Conservation (phyloP, 768 basidiomycete genomes). For the Serendipita sp. region DNA sequence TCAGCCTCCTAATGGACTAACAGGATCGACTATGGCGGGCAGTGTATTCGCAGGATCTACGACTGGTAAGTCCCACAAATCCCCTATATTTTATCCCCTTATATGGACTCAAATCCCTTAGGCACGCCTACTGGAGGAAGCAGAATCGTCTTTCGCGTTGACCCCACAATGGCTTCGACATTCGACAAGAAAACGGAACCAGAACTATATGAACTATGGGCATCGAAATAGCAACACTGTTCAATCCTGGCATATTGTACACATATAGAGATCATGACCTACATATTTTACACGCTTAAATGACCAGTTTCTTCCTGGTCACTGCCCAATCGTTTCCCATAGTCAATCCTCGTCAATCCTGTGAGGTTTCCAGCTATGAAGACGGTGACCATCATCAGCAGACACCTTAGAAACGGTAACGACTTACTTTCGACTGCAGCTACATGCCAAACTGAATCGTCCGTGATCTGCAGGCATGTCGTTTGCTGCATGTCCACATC, state of each 20-base stretch:
- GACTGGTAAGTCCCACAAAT: background rate
- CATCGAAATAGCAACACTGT: conserved; percentile 21
- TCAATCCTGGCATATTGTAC: background rate
- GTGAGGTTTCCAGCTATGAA: background rate
- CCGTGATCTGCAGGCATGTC: conserved; percentile 1
- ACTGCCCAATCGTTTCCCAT: background rate
- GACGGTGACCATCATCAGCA: background rate
- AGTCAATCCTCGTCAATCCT: background rate
- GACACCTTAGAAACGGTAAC: background rate
- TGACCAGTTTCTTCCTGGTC: background rate
- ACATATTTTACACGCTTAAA: no score
- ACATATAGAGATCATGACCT: no score
- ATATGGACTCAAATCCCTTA: background rate
- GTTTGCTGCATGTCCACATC: background rate
- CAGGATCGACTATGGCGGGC: background rate
- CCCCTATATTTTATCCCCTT: no score
- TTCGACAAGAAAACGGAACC: conserved; percentile 56
- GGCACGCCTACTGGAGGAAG: conserved; percentile 16
- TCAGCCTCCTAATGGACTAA: background rate
- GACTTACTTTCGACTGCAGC: background rate
- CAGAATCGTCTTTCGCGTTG: conserved; percentile 39
- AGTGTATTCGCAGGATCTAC: background rate
- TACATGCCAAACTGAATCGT: background rate
- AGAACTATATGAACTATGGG: conserved; percentile 69
- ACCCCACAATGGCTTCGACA: conserved; percentile 50